These are phyloP conservation scores for Cryptococcus neoformans DNA, from an alignment of 1,284 basidiomycete genomes.

Conservation along the genomic window DNA sequence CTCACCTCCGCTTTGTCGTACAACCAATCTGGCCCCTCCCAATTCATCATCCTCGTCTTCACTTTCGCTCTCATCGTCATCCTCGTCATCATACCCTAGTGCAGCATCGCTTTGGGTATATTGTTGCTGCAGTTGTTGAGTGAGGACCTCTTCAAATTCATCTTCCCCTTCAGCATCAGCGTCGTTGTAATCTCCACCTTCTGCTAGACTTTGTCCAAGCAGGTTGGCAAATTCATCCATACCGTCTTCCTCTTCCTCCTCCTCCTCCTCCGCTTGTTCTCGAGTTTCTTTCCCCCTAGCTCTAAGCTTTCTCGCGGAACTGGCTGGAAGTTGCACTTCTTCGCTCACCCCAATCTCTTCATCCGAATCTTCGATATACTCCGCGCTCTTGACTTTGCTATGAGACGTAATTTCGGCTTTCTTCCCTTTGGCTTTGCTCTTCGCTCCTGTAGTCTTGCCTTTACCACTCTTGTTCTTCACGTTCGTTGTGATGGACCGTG, in stretches of 20 bases:
- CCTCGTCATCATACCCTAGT: slow-evolving; percentile 14
- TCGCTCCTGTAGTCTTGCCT: not conserved
- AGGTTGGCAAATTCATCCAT: slow-evolving; percentile 43
- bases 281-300: no score
- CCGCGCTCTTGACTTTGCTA: slow-evolving; percentile 38
- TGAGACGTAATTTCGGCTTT: slow-evolving; percentile 9
- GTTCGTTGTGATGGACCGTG: slow-evolving; percentile 13
- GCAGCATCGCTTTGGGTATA: not conserved
- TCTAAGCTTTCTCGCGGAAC: no score
- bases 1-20: slow-evolving; percentile 3
- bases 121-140: not conserved
- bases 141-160: not conserved
- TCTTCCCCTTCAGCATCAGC: slow-evolving; percentile 17
- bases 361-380: slow-evolving; percentile 44
- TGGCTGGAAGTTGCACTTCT: no score
- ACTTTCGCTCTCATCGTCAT: slow-evolving; percentile 28
- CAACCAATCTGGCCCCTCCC: slow-evolving; percentile 22
- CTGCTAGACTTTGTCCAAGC: slow-evolving; percentile 34
- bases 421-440: slow-evolving; percentile 14
- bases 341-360: slow-evolving; percentile 18
- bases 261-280: no score
- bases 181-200: slow-evolving; percentile 10
- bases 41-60: slow-evolving; percentile 38
- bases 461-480: slow-evolving; percentile 11
- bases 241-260: slow-evolving; percentile 18